Conservation (phyloP, 176 grass and related monocot genomes). For the Panicum miliaceum region DNA sequence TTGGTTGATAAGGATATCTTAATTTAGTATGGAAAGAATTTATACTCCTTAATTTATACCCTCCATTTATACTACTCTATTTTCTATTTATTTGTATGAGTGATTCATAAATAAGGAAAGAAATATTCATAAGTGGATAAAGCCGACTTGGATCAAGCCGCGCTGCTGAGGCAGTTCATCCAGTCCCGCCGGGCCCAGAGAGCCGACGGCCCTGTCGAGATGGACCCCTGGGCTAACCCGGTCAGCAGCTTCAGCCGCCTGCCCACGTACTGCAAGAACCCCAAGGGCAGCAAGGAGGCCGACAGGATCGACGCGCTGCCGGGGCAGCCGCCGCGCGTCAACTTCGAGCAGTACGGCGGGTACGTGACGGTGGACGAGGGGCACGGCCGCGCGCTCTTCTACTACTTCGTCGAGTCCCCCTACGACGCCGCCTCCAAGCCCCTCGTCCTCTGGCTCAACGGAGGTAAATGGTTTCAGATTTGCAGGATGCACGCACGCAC, state of each 20-base stretch:
- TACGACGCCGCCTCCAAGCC: conserved; percentile 49
- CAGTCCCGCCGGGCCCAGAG: not conserved
- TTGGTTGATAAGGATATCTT: too few relatives aligned
- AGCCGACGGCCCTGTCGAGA: not conserved
- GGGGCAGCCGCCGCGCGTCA: conserved; percentile 57
- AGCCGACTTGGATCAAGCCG: too few relatives aligned
- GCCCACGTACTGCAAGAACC: not conserved
- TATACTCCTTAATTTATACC: too few relatives aligned
- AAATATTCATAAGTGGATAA: too few relatives aligned
- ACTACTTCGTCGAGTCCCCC: conserved; percentile 67
- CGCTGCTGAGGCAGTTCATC: too few relatives aligned
- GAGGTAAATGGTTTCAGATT: conserved; percentile 29
- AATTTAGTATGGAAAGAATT: too few relatives aligned
- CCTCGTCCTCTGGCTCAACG: conserved; percentile 67
- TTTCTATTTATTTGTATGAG: too few relatives aligned
- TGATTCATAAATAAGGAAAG: too few relatives aligned
- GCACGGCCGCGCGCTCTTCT: conserved; percentile 66
- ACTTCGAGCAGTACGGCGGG: conserved; percentile 64
- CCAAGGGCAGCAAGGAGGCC: conserved; percentile 45
- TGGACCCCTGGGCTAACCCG: not conserved
- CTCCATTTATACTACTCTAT: too few relatives aligned
- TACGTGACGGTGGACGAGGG: conserved; percentile 57
- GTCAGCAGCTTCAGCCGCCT: not conserved
- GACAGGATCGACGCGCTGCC: conserved; percentile 62
- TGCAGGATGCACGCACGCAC: too few relatives aligned